These are phyloP conservation scores for Macrophomina phaseolina DNA, from an alignment of 2,329 filamentous ascomycete species.

Conservation along the genomic window DNA sequence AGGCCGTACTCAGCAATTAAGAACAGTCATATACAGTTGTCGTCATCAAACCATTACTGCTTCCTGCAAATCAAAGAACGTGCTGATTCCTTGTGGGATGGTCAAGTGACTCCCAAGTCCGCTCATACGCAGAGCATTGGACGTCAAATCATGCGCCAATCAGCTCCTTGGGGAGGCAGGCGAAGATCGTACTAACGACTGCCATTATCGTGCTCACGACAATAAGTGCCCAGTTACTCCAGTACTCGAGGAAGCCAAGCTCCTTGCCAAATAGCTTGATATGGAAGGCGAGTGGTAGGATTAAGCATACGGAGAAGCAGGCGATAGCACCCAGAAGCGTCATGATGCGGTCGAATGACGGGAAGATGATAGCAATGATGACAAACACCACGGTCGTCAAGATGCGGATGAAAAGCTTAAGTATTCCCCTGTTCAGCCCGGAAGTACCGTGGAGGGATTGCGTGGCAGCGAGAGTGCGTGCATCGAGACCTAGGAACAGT, in stretches of 20 bases:
- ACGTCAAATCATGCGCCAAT: slow-evolving; percentile 48
- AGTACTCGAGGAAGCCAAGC: slow-evolving; percentile 67
- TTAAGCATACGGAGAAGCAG: slow-evolving; percentile 93
- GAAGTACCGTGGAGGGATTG: slow-evolving; percentile 59
- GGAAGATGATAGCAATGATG: slow-evolving; percentile 73
- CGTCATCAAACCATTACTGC: neutral
- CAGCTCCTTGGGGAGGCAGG: slow-evolving; percentile 80
- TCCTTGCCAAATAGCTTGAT: slow-evolving; percentile 84
- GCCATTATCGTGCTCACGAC: slow-evolving; percentile 72
- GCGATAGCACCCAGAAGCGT: slow-evolving; percentile 86
- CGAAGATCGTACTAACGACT: slow-evolving; percentile 80
- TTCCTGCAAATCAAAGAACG: neutral
- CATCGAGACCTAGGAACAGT: slow-evolving; percentile 76
- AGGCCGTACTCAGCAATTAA: neutral
- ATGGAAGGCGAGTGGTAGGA: slow-evolving; percentile 87
- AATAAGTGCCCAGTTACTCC: slow-evolving; percentile 72
- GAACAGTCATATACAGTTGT: neutral
- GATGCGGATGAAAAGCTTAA: slow-evolving; percentile 69
- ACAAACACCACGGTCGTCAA: slow-evolving; percentile 74
- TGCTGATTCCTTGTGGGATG: neutral
- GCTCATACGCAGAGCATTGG: no score
- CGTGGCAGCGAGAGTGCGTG: slow-evolving; percentile 57
- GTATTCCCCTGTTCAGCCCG: slow-evolving; percentile 61
- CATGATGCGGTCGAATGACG: slow-evolving; percentile 89
- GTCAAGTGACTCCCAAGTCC: no score